Evolutionary conservation across 202 grass and related monocot species (phyloP), one percentile per base, ranked within the genome.

Genomic region (Elaeis oleifera): DNA sequence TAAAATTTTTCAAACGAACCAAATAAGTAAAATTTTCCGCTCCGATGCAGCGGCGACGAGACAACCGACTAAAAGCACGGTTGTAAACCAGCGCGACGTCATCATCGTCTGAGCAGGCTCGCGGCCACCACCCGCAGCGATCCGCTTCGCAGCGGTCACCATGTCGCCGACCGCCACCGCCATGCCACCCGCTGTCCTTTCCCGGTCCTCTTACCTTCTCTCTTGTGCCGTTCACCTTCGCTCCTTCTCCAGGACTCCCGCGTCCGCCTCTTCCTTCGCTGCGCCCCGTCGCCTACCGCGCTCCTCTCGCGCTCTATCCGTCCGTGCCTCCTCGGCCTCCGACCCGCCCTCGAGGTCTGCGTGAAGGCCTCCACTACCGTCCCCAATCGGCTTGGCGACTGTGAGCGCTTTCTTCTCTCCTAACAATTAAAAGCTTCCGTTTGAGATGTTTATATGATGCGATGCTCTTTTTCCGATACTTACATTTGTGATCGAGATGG

Each of bases 371-470:
- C 92, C 28, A 5, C 11, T 50, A 91, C 87, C 49, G 68, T 81
- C 22, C 81, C 92, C 27, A 71, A 66, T 48, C 71, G 76, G 49
- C 84, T 96, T 15, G 92, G 92, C 71, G 87, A 96, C 53, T 89
- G 92, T 96, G 54, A 90, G 70, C 23, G 23, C 74, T 70, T 24
- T 69, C 53, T 58, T 16, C 6, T 18, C n/a, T 23, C 7, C 52
- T 8, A 50, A 2, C 13, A 26, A n/a, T n/a, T 16, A 18, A 3
- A 5, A 51, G 18, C 16, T 28, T 6, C 57, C 5, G 24, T 48
- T 32, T 53, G 2, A 59, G 52, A 3, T 44, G 8, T 44, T 44
- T 13, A 44, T 11, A 44, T 9, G 36, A 44, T 11, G 36, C 36
- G 11, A 44, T 44, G 7, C 36, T 44, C 36, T 31, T 31, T 5